Percentiles rank a stretch among this genome's conserved stretches.
Conservation (phyloP, 306 rosid species). For the Cicer bijugum region DNA sequence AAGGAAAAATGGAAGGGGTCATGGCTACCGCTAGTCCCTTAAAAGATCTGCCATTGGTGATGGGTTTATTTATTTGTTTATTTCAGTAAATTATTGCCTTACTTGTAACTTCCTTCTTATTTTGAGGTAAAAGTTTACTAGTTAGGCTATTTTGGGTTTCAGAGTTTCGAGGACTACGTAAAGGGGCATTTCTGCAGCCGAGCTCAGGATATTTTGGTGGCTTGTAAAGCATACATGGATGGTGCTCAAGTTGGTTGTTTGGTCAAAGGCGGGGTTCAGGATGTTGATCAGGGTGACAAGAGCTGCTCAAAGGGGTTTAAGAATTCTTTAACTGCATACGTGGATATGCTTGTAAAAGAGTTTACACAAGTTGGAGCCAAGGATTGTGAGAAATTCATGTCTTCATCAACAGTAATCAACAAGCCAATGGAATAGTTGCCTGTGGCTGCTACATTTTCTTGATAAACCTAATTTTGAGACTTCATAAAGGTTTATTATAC, state of each 20-base stretch:
- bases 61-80: slow-evolving; percentile 9
- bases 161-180: slow-evolving; percentile 81
- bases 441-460: slow-evolving; percentile 44
- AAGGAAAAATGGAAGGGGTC: no score
- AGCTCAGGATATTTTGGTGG: slow-evolving; percentile 72
- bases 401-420: slow-evolving; percentile 43
- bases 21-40: no score
- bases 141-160: slow-evolving; percentile 46
- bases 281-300: slow-evolving; percentile 70
- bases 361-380: slow-evolving; percentile 60
- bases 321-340: slow-evolving; percentile 44
- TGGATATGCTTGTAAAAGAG: slow-evolving; percentile 54
- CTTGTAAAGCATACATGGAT: slow-evolving; percentile 76
- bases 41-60: not conserved
- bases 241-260: slow-evolving; percentile 92
- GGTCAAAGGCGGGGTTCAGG: slow-evolving; percentile 83
- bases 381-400: slow-evolving; percentile 61
- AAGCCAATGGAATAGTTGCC: slow-evolving; percentile 19
- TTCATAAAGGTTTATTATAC: slow-evolving; percentile 39
- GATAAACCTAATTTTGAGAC: slow-evolving; percentile 46
- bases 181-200: slow-evolving; percentile 71
- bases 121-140: slow-evolving; percentile 12
- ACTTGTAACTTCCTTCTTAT: slow-evolving; percentile 1
- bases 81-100: not conserved
- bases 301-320: slow-evolving; percentile 70